Evolutionary conservation across 257 asterid genomes (phyloP).

Genomic region (Prunella vulgaris): DNA sequence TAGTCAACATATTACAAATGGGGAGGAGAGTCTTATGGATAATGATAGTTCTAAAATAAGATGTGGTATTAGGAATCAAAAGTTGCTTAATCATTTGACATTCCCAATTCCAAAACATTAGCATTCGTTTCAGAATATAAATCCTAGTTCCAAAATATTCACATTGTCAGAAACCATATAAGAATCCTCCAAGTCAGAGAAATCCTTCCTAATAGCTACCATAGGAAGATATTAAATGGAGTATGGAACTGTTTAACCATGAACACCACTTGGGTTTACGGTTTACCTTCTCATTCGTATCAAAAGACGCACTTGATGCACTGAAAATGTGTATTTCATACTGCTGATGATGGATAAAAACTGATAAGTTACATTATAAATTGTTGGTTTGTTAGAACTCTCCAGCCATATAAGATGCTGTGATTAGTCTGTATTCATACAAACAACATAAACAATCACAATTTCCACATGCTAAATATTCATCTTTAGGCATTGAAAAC

Average conservation of each 20-base stretch:
- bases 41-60: not conserved
- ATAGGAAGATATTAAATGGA: not conserved
- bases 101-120: not conserved
- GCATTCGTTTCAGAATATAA: not conserved
- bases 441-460: not conserved
- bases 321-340: not conserved
- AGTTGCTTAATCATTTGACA: not conserved
- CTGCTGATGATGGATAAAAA: not conserved
- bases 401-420: not conserved
- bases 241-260: not conserved
- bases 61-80: not conserved
- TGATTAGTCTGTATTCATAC: not conserved
- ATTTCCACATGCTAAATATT: constrained; percentile 5
- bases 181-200: not conserved
- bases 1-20: not conserved
- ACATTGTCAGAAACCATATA: too few relatives aligned
- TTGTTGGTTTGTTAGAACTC: not conserved
- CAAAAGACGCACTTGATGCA: constrained; percentile 4
- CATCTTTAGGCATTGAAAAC: constrained; percentile 6
- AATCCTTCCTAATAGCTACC: not conserved
- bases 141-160: not conserved
- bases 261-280: not conserved
- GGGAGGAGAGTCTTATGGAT: not conserved
- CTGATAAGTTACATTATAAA: not conserved
- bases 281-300: constrained; percentile 1